A percentile compares a stretch with the other conserved stretches of the same genome.
Conservation (phyloP, 192 early-diverging fungal genomes). For the Backusella australiensis region DNA sequence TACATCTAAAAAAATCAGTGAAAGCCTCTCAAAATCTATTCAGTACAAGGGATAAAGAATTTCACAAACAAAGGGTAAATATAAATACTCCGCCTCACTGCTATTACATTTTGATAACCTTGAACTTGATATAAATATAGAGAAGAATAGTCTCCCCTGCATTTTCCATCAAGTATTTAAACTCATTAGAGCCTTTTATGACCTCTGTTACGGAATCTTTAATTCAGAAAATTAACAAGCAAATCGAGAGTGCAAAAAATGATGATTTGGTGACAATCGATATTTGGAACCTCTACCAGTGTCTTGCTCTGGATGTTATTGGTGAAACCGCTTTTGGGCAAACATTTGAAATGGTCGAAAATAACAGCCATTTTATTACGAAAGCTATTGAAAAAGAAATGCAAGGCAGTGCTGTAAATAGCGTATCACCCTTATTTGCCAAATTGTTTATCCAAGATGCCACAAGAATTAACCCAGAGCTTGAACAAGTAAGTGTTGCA, state of each 20-base stretch:
- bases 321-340: constrained; percentile 50
- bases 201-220: constrained; percentile 27
- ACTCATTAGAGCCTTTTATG: constrained; percentile 46
- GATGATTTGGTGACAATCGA: constrained; percentile 29
- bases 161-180: constrained; percentile 45
- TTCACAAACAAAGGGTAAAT: constrained; percentile 37
- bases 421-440: neutral
- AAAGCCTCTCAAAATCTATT: constrained; percentile 25
- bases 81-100: neutral
- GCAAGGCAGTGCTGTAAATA: neutral
- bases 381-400: constrained; percentile 10
- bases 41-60: constrained; percentile 28
- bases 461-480: neutral
- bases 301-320: constrained; percentile 37
- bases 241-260: constrained; percentile 12
- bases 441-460: neutral
- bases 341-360: constrained; percentile 48
- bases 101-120: no score
- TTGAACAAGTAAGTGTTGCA: neutral
- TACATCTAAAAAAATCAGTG: neutral
- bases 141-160: constrained; percentile 45
- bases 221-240: constrained; percentile 30
- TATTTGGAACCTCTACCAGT: constrained; percentile 34
- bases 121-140: constrained; percentile 15
- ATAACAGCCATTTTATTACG: constrained; percentile 38